Conservation (phyloP, 23 red algal species). For the Gracilariopsis chorda region DNA sequence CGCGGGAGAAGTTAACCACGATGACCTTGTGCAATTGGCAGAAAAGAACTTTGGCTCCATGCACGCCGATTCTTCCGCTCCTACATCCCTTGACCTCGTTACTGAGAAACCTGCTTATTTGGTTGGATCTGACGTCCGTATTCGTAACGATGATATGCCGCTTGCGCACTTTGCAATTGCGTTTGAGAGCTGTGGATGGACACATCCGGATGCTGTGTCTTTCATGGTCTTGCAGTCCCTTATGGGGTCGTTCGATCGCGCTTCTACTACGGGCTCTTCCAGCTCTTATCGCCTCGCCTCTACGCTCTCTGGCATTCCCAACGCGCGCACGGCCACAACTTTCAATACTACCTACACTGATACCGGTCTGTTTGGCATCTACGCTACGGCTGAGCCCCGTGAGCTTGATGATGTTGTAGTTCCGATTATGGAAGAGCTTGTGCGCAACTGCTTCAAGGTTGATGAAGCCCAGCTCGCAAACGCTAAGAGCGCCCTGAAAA, state of each 20-base stretch:
- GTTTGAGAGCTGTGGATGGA: slow-evolving; percentile 97
- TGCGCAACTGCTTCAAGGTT: slow-evolving; percentile 60
- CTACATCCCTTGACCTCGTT: slow-evolving; percentile 65
- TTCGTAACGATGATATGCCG: slow-evolving; percentile 90
- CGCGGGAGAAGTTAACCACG: slow-evolving; percentile 88
- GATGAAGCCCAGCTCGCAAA: slow-evolving; percentile 79
- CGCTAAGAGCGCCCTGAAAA: slow-evolving; percentile 94
- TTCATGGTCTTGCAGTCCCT: slow-evolving; percentile 98
- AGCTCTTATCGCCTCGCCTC: slow-evolving; percentile 65
- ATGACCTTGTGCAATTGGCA: slow-evolving; percentile 76
- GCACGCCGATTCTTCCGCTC: slow-evolving; percentile 38
- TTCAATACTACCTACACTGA: slow-evolving; percentile 99
- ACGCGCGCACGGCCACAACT: slow-evolving; percentile 53
- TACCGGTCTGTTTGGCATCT: slow-evolving; percentile 94
- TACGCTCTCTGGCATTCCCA: slow-evolving; percentile 51
- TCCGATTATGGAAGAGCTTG: slow-evolving; percentile 64
- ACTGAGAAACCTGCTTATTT: slow-evolving; percentile 84
- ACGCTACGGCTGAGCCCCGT: slow-evolving; percentile 69
- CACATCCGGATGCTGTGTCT: slow-evolving; percentile 92
- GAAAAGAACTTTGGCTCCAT: slow-evolving; percentile 88
- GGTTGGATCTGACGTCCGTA: slow-evolving; percentile 93
- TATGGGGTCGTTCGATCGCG: slow-evolving; percentile 86
- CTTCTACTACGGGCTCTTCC: slow-evolving; percentile 49
- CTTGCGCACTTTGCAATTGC: slow-evolving; percentile 95
- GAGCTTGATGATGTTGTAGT: slow-evolving; percentile 95